Evolutionary conservation across 1,284 basidiomycete species (phyloP), one percentile per base, ranked within the genome.

Genomic region (Athelia psychrophila): DNA sequence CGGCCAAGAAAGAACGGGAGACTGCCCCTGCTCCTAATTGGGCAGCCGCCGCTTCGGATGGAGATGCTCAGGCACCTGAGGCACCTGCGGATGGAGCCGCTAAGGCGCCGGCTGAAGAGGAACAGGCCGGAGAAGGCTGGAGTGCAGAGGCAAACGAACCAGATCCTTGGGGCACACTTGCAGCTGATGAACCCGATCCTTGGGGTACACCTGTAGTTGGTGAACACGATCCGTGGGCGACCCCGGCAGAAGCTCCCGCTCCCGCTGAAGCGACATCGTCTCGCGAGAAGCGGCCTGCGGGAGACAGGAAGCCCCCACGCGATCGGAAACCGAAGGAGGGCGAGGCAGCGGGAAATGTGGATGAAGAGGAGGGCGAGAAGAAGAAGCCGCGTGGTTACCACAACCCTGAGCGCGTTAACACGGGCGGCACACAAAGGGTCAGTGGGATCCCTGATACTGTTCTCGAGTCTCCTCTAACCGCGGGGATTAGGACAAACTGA

Each of bases 341-440:
- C 38, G 8, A 6, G n/a, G 6, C 38, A 18, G n/a, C 38, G n/a
- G 38, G 16, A 22, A 15, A 44, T 19, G 10, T 20, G 3, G 38
- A 45, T 46, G 46, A 49, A 50, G 58, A 58, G 42, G 45, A 67
- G 58, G 53, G 55, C 20, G 44, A 74, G 52, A 79, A 79, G 64
- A 77, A 76, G 65, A 80, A 76, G 32, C 19, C 44, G 4, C 24
- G 20, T 52, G 85, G 85, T 3, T 91, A 91, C 73, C 74, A 87
- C 44, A 89, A 91, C 64, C 81, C 76, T 13, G 85, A 89, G 61
- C 84, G 88, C 62, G 83, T 91, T 69, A 88, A 80, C 71, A 91
- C 88, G 10, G 88, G 88, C 13, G 88, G 88, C n/a, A 58, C 75
- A 35, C 84, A 86, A 58, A 76, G 86, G 63, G 88, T 88, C 65